These are phyloP conservation scores for Leishmania martiniquensis DNA, from an alignment of 208 protist genomes.

Conservation along the genomic window DNA sequence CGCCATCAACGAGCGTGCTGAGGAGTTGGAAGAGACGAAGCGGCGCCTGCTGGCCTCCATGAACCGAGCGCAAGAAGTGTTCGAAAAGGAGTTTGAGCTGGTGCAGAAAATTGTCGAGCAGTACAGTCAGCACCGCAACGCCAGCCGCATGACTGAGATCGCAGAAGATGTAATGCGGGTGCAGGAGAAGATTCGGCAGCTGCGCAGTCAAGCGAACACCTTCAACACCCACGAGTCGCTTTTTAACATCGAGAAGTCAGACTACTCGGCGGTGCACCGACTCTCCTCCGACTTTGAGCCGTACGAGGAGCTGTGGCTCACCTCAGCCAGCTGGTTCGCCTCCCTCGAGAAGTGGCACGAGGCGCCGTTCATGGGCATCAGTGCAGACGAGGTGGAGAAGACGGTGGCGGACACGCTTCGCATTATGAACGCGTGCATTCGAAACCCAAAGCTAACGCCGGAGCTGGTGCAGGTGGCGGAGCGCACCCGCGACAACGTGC, in stretches of 20 bases:
- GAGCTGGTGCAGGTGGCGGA: conserved; percentile 90
- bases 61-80: conserved; percentile 86
- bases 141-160: conserved; percentile 87
- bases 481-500: conserved; percentile 87
- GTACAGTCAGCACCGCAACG: conserved; percentile 92
- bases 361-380: conserved; percentile 81
- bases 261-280: conserved; percentile 91
- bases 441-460: conserved; percentile 80
- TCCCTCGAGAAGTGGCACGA: conserved; percentile 85
- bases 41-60: conserved; percentile 83
- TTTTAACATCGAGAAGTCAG: conserved; percentile 93
- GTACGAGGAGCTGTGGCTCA: conserved; percentile 96
- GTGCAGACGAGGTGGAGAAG: conserved; percentile 93
- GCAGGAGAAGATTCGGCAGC: conserved; percentile 84
- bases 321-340: conserved; percentile 88
- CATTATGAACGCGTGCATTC: conserved; percentile 88
- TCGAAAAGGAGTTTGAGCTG: conserved; percentile 75
- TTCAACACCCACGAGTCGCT: conserved; percentile 96
- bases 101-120: conserved; percentile 74
- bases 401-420: conserved; percentile 75
- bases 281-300: conserved; percentile 96
- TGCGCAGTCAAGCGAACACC: conserved; percentile 84
- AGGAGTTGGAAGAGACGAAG: conserved; percentile 93
- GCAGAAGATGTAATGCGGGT: conserved; percentile 88
- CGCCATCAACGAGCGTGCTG: conserved; percentile 88